Evolutionary conservation across 805 yeast genomes (phyloP), one percentile per base, ranked within the genome.

Genomic region (Sugiyamaella marilandica): DNA sequence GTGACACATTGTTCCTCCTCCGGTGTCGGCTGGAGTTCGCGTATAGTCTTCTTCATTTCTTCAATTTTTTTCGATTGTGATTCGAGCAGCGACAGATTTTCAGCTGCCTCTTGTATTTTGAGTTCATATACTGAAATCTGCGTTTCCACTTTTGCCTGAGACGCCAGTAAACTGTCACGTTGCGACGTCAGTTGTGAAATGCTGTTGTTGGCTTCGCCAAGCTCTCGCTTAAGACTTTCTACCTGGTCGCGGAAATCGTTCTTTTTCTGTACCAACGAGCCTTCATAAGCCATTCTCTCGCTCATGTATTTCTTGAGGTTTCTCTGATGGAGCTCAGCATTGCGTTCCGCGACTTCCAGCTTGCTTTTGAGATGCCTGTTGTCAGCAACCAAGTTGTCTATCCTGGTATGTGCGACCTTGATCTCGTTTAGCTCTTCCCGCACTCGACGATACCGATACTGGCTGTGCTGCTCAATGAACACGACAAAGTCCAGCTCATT

Each of bases 401-500:
- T 59, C 8, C 65, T 54, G 24, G 65, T 64, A 45, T 64, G 61
- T 16, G 61, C 65, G 10, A 70, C 55, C 24, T 59, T 59, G 21
- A 63, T 58, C 21, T 57, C 59, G 10, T 64, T 49, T 24, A 65
- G 61, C 33, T 70, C 65, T 45, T 68, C 65, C 39, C 66, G 69
- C 50, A 74, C 60, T 24, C 66, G 60, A 16, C 65, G 60, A n/a
- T 67, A 62, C 5, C 72, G 64, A 32, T 66, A 69, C 57, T 76
- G 75, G 51, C 71, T 72, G 54, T 79, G 70, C 48, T 76, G 71
- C 47, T 77, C 78, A 59, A 81, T 62, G 63, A 79, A 82, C 47
- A 75, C 73, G 2, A 80, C 71, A 59, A 84, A 84, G 47, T 82
- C 84, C 36, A 81, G 68, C 62, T 84, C 89, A 63, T 84, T 84